These are phyloP conservation scores for Yamadazyma atlantica DNA, from an alignment of 1,139 yeast genomes.

Conservation along the genomic window DNA sequence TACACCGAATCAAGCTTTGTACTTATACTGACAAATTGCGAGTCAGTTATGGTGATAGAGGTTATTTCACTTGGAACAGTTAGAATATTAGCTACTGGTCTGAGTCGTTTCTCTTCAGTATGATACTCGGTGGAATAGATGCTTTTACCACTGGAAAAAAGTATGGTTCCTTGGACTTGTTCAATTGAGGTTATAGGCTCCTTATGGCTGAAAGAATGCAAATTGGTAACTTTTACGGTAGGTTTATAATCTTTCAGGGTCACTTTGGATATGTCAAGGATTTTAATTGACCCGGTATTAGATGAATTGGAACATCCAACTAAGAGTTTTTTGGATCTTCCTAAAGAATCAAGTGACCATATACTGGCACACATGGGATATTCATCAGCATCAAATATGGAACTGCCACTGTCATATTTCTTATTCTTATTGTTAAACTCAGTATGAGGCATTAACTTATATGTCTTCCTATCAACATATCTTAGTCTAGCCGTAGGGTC, in stretches of 20 bases:
- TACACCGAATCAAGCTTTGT: conserved; percentile 44
- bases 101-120: conserved; percentile 35
- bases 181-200: conserved; percentile 38
- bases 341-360: conserved; percentile 30
- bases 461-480: conserved; percentile 35
- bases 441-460: conserved; percentile 20
- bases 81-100: conserved; percentile 24
- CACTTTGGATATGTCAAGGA: conserved; percentile 37
- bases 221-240: conserved; percentile 28
- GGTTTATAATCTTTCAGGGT: conserved; percentile 19
- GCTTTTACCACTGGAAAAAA: conserved; percentile 33
- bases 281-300: conserved; percentile 36
- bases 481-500: conserved; percentile 24
- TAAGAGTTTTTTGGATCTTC: conserved; percentile 39
- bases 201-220: conserved; percentile 36
- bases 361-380: conserved; percentile 30
- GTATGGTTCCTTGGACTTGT: conserved; percentile 35
- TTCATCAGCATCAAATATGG: conserved; percentile 33
- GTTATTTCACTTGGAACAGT: conserved; percentile 40
- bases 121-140: conserved; percentile 42
- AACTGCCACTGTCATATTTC: conserved; percentile 14
- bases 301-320: conserved; percentile 34
- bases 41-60: conserved; percentile 27
- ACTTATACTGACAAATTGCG: conserved; percentile 27
- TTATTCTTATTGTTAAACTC: conserved; percentile 22